Conservation (phyloP, 768 basidiomycete species). For the Trametes cingulata region DNA sequence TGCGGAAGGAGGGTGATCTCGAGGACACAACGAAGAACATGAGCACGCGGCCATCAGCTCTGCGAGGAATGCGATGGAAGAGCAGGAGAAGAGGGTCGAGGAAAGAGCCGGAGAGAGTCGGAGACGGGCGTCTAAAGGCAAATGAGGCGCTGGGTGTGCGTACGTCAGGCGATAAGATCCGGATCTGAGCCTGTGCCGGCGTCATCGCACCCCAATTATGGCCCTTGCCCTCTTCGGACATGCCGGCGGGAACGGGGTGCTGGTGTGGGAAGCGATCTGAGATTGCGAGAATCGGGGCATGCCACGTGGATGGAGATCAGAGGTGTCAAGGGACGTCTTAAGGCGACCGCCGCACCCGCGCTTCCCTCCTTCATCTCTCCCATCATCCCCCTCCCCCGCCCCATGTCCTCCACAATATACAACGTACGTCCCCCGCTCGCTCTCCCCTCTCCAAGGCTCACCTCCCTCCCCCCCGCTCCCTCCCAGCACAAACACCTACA, state of each 20-base stretch:
- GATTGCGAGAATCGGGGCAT: constrained; percentile 16
- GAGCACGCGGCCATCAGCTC: too few species aligned
- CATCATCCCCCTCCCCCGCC: constrained; percentile 21
- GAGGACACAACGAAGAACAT: not conserved
- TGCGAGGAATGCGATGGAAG: not conserved
- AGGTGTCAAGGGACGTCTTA: constrained; percentile 17
- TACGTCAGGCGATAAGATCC: constrained; percentile 17
- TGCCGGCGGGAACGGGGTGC: constrained; percentile 23
- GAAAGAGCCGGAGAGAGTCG: not conserved
- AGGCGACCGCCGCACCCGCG: constrained; percentile 22
- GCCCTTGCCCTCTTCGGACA: constrained; percentile 14
- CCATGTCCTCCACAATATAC: constrained; percentile 34
- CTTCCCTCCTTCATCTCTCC: constrained; percentile 23
- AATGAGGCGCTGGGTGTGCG: not conserved
- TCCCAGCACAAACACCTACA: constrained; percentile 44
- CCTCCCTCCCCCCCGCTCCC: not conserved
- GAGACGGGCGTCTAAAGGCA: not conserved
- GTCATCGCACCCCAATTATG: constrained; percentile 19
- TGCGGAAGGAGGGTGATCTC: not conserved
- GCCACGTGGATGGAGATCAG: constrained; percentile 26
- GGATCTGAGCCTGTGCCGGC: constrained; percentile 13
- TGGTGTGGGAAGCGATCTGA: constrained; percentile 20
- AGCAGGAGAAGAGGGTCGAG: constrained; percentile 3
- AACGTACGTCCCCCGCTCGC: constrained; percentile 24
- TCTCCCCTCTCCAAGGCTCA: constrained; percentile 3